Evolutionary conservation across 2,329 filamentous ascomycete genomes (phyloP).

Genomic region (Amauroascus verrucosus): DNA sequence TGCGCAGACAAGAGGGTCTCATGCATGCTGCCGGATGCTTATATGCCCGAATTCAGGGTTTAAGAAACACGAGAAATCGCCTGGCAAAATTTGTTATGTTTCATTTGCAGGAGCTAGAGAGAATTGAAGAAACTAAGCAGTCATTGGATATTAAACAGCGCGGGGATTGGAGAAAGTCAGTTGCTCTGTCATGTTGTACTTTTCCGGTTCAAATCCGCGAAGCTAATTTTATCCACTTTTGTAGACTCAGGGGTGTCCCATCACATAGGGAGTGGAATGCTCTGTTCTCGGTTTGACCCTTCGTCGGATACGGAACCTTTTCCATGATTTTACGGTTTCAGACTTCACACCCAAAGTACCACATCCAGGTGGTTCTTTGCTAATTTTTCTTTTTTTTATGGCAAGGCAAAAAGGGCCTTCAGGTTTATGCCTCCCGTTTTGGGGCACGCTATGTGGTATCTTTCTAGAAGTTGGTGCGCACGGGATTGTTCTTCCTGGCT

Average conservation of each 20-base stretch:
- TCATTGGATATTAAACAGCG: background rate
- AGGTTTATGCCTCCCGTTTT: no score
- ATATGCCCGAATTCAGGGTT: slow-evolving; percentile 13
- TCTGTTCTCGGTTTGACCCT: slow-evolving; percentile 8
- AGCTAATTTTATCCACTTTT: background rate
- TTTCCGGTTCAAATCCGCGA: background rate
- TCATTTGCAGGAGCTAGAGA: slow-evolving; percentile 20
- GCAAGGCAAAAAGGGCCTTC: background rate
- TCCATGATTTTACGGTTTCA: background rate
- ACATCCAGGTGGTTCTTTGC: no score
- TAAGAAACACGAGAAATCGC: slow-evolving; percentile 14
- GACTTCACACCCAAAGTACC: background rate
- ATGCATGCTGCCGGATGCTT: slow-evolving; percentile 11
- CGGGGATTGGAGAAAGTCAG: slow-evolving; percentile 11
- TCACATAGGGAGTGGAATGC: slow-evolving; percentile 9
- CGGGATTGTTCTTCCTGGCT: no score
- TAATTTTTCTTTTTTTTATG: slow-evolving; percentile 2
- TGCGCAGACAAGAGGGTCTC: slow-evolving; percentile 3
- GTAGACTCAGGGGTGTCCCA: slow-evolving; percentile 10
- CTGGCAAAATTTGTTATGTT: slow-evolving; percentile 18
- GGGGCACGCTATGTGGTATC: no score
- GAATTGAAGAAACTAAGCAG: slow-evolving; percentile 17
- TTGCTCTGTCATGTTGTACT: background rate
- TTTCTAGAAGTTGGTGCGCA: no score
- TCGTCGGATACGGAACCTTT: background rate